Evolutionary conservation across 768 basidiomycete species (phyloP).

Genomic region (Boletus edulis): DNA sequence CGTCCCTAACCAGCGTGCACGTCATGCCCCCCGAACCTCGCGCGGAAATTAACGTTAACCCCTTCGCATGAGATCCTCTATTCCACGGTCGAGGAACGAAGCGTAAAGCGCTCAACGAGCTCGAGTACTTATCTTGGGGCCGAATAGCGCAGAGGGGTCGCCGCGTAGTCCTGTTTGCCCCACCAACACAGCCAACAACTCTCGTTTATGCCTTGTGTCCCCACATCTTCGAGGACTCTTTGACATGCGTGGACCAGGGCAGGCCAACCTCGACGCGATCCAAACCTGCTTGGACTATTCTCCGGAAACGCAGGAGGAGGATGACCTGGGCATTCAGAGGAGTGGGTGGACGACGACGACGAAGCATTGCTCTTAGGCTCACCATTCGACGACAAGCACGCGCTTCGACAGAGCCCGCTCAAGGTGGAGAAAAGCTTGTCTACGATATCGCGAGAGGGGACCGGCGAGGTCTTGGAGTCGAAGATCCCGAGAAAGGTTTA

Average conservation of each 20-base stretch:
- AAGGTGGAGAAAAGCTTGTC: constrained; percentile 15
- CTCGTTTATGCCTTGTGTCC: too few species aligned
- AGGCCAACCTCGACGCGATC: constrained; percentile 16
- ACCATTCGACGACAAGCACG: constrained; percentile 26
- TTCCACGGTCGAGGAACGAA: constrained; percentile 25
- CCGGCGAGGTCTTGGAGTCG: constrained; percentile 3
- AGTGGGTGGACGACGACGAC: constrained; percentile 28
- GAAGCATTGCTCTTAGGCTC: constrained; percentile 12
- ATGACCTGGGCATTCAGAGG: constrained; percentile 6
- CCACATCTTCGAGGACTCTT: constrained; percentile 32
- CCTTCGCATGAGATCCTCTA: constrained; percentile 23
- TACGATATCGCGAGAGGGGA: constrained; percentile 4
- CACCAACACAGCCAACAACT: too few species aligned
- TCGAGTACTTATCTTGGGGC: constrained; percentile 6
- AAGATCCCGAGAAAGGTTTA: constrained; percentile 21
- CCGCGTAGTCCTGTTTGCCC: too few species aligned
- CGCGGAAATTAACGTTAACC: constrained; percentile 3
- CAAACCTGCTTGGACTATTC: constrained; percentile 1
- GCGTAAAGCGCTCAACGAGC: constrained; percentile 21
- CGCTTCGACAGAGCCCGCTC: constrained; percentile 1
- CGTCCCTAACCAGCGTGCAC: not conserved
- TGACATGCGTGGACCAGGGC: constrained; percentile 27
- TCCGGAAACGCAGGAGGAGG: not conserved
- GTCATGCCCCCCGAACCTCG: constrained; percentile 7
- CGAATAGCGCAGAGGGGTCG: too few species aligned